A percentile compares a stretch with the other conserved stretches of the same genome.
These are phyloP conservation scores for Russula emetica DNA, from an alignment of 768 basidiomycete species.

Conservation along the genomic window DNA sequence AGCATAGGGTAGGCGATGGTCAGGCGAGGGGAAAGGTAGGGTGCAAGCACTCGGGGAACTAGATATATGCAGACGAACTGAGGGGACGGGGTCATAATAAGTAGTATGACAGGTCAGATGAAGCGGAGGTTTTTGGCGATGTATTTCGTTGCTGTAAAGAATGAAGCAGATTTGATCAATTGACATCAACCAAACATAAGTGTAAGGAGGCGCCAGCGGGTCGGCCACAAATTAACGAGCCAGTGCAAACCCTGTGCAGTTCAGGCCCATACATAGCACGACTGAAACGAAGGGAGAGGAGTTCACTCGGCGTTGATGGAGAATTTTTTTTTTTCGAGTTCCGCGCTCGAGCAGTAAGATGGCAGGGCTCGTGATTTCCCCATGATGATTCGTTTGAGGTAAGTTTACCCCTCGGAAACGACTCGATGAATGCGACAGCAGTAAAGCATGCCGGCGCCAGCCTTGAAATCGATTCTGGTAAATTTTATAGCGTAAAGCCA, in stretches of 20 bases:
- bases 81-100: slow-evolving; percentile 21
- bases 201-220: slow-evolving; percentile 15
- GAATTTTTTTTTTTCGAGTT: slow-evolving; percentile 3
- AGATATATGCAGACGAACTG: slow-evolving; percentile 25
- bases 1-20: slow-evolving; percentile 19
- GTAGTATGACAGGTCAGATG: slow-evolving; percentile 25
- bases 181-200: slow-evolving; percentile 22
- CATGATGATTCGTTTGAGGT: slow-evolving; percentile 16
- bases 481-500: slow-evolving; percentile 27
- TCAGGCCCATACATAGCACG: slow-evolving; percentile 20
- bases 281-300: slow-evolving; percentile 19
- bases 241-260: slow-evolving; percentile 24
- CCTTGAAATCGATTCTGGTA: slow-evolving; percentile 25
- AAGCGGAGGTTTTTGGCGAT: slow-evolving; percentile 23
- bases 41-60: slow-evolving; percentile 21
- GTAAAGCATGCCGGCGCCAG: slow-evolving; percentile 27
- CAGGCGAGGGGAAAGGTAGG: slow-evolving; percentile 21
- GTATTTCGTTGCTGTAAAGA: slow-evolving; percentile 22
- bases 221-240: slow-evolving; percentile 25
- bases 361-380: slow-evolving; percentile 24
- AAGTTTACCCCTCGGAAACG: slow-evolving; percentile 22
- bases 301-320: slow-evolving; percentile 11
- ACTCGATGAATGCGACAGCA: slow-evolving; percentile 25
- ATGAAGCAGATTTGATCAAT: slow-evolving; percentile 25
- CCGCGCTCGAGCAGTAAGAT: slow-evolving; percentile 10